Percentiles rank a stretch among this genome's conserved stretches.
phyloP scores from a whole-genome alignment of 176 grass and related monocot genomes.

The Rhynchospora pubera region DNA sequence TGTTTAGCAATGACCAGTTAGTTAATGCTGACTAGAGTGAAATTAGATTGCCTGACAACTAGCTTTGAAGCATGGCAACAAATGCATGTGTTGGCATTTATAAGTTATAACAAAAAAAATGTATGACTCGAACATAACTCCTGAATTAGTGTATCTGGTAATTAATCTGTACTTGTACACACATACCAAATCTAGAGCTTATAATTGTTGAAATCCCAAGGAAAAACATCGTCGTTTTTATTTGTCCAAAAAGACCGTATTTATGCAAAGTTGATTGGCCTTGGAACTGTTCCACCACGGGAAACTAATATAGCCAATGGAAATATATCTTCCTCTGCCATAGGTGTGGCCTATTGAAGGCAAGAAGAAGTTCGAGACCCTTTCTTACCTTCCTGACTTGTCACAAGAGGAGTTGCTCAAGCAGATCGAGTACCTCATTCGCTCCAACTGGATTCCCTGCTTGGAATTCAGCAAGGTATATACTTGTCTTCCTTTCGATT shows the following conservation, averaged over 20 bases:
- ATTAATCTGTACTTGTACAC: not conserved
- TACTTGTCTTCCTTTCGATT: too few relatives aligned
- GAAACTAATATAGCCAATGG: not conserved
- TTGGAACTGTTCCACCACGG: not conserved
- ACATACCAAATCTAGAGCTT: too few relatives aligned
- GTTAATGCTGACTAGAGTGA: not conserved
- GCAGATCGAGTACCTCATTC: constrained; percentile 72
- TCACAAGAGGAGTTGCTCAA: constrained; percentile 37
- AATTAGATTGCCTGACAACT: not conserved
- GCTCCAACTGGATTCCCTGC: constrained; percentile 50
- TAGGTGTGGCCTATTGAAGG: constrained; percentile 46
- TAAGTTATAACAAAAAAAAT: too few relatives aligned
- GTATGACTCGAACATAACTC: too few relatives aligned
- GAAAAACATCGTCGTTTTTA: too few relatives aligned
- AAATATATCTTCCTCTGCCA: not conserved
- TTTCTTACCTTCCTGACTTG: constrained; percentile 62
- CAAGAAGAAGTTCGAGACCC: constrained; percentile 80
- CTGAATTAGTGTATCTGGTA: not conserved
- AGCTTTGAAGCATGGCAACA: not conserved
- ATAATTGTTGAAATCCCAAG: not conserved
- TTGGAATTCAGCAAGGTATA: constrained; percentile 75
- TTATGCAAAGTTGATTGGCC: too few relatives aligned
- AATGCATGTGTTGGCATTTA: not conserved
- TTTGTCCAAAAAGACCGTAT: not conserved
- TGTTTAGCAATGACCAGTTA: not conserved